Percentiles rank a stretch among this genome's conserved stretches.
These are phyloP conservation scores for Sclerotinia glacialis DNA, from an alignment of 2,329 filamentous ascomycete species.

Conservation along the genomic window DNA sequence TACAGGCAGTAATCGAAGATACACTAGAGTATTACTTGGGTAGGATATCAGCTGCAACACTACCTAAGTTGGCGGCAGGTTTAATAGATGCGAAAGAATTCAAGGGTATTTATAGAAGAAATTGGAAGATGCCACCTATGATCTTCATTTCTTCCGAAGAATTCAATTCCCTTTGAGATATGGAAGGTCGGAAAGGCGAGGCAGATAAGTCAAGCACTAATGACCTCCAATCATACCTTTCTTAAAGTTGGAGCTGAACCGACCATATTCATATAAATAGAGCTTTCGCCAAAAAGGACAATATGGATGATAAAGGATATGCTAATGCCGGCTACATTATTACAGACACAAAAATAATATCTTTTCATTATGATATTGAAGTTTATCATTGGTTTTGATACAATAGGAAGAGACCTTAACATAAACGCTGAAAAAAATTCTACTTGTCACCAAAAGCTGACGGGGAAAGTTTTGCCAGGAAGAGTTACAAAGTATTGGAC, in stretches of 20 bases:
- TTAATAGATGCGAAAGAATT: neutral
- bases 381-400: too few relatives aligned
- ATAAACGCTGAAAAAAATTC: too few relatives aligned
- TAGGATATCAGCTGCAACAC: rapidly evolving
- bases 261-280: neutral
- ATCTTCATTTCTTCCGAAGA: neutral
- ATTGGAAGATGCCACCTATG: neutral
- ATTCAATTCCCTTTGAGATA: neutral
- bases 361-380: too few relatives aligned
- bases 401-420: too few relatives aligned
- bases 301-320: too few relatives aligned
- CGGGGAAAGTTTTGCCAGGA: too few relatives aligned
- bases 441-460: too few relatives aligned
- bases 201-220: neutral
- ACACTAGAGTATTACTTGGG: neutral
- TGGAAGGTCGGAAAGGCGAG: neutral
- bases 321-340: neutral
- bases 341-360: neutral
- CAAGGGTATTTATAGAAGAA: neutral
- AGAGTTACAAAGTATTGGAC: too few relatives aligned
- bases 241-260: neutral
- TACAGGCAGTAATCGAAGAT: neutral
- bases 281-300: neutral
- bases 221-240: too few relatives aligned
- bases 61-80: too few relatives aligned